Evolutionary conservation across 139 green algal species (phyloP).

Genomic region (Zygnema cylindricum): DNA sequence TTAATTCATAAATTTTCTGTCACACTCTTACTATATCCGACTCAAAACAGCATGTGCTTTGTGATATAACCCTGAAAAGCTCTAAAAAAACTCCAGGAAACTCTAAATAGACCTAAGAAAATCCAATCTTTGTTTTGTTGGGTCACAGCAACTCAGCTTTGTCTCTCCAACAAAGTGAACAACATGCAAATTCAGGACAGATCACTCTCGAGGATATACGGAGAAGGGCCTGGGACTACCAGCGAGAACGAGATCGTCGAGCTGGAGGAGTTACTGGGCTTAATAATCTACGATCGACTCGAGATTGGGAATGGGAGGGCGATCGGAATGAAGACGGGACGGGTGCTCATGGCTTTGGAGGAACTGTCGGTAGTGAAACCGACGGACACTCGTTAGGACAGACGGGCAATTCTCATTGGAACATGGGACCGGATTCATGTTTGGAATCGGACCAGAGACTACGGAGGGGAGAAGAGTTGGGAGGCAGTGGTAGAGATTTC

Average conservation of each 20-base stretch:
- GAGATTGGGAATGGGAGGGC: background rate
- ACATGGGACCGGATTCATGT: background rate
- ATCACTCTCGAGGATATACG: conserved; percentile 7
- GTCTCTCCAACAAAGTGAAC: background rate
- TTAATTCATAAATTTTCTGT: no score
- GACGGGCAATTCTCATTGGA: background rate
- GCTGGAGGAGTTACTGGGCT: background rate
- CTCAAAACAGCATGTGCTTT: no score
- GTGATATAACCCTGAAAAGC: no score
- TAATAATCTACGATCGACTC: background rate
- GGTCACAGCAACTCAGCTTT: background rate
- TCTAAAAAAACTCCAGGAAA: no score
- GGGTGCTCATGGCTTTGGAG: background rate
- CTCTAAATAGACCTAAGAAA: no score
- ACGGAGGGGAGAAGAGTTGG: background rate
- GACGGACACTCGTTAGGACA: background rate
- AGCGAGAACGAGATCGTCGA: conserved; percentile 1
- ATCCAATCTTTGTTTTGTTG: no score
- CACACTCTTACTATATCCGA: no score
- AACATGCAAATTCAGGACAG: background rate
- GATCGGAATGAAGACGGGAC: background rate
- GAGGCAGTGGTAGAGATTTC: background rate
- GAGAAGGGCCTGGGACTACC: background rate
- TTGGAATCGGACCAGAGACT: background rate
- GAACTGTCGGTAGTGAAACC: background rate